A percentile compares a stretch with the other conserved stretches of the same genome.
Conservation (phyloP, 176 grass and related monocot species). For the Aechmea fasciata region DNA sequence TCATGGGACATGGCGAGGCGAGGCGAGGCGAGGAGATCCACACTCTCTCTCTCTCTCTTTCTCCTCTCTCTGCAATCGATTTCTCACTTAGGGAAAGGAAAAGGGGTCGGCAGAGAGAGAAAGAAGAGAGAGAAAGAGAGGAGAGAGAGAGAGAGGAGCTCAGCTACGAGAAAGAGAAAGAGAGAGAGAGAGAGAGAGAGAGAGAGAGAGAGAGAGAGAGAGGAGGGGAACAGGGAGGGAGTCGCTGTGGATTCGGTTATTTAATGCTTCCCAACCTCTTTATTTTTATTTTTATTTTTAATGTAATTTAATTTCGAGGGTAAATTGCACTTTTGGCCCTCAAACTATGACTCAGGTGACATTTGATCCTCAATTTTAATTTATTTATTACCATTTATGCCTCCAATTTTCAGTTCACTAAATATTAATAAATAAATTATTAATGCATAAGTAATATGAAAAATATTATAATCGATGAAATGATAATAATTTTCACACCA, state of each 20-base stretch:
- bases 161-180: neutral
- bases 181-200: neutral
- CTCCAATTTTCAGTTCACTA: too few species aligned
- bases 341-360: too few species aligned
- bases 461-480: too few species aligned
- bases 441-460: too few species aligned
- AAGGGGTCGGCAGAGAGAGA: conserved; percentile 13
- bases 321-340: too few species aligned
- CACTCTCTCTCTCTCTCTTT: conserved; percentile 14
- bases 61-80: neutral
- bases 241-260: conserved; percentile 3
- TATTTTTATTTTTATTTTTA: too few species aligned
- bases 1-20: neutral
- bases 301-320: neutral
- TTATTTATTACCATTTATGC: too few species aligned
- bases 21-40: conserved; percentile 9
- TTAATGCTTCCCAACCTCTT: conserved; percentile 1
- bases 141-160: too few species aligned
- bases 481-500: too few species aligned
- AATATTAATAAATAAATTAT: too few species aligned
- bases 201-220: neutral
- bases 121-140: neutral
- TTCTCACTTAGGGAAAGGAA: conserved; percentile 5
- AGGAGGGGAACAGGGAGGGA: neutral
- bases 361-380: too few species aligned